phyloP scores from a whole-genome alignment of 108 stramenopile genomes.

The Stephanodiscus triporus region DNA sequence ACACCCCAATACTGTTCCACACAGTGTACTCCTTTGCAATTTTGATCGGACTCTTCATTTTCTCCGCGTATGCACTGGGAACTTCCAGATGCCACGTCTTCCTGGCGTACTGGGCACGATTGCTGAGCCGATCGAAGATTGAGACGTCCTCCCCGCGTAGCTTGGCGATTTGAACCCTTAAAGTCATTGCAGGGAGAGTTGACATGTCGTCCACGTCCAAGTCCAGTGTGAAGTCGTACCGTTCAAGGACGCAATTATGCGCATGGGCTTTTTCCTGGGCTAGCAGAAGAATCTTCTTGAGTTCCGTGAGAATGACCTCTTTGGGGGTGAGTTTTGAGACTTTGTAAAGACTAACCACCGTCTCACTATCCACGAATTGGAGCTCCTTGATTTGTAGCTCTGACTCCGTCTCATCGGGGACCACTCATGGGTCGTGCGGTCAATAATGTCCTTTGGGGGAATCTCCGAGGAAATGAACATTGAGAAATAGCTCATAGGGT shows the following conservation, averaged over 20 bases:
- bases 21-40: neutral
- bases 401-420: neutral
- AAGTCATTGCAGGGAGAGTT: too few relatives aligned
- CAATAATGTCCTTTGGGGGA: too few relatives aligned
- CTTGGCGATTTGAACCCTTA: neutral
- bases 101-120: too few relatives aligned
- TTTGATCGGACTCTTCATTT: neutral
- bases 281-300: neutral
- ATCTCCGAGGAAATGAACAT: too few relatives aligned
- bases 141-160: too few relatives aligned
- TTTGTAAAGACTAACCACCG: too few relatives aligned
- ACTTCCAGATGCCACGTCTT: neutral
- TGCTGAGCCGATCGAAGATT: too few relatives aligned
- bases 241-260: neutral
- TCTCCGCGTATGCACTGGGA: neutral
- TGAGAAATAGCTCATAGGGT: too few relatives aligned
- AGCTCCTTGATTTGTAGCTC: too few relatives aligned
- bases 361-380: too few relatives aligned
- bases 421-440: too few relatives aligned
- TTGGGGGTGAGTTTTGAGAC: neutral
- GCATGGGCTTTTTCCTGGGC: neutral
- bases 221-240: neutral
- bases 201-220: too few relatives aligned
- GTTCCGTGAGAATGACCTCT: neutral
- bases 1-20: neutral